These are phyloP conservation scores for Fusarium keratoplasticum DNA, from an alignment of 2,329 filamentous ascomycete genomes.

Conservation along the genomic window DNA sequence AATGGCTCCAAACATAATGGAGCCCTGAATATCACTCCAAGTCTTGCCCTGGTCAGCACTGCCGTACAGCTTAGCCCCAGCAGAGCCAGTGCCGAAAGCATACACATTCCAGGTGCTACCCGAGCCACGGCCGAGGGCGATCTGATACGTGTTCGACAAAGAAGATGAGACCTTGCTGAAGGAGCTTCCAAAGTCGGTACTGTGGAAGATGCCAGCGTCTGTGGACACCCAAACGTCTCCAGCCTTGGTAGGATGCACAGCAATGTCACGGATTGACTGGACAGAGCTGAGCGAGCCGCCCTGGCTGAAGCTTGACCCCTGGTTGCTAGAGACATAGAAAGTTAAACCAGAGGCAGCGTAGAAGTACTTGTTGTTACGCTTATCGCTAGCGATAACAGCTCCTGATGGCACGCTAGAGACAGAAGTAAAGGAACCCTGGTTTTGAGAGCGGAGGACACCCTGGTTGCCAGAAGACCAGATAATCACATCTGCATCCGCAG, in stretches of 20 bases:
- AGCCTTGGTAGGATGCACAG: slow-evolving; percentile 65
- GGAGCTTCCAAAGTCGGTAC: slow-evolving; percentile 61
- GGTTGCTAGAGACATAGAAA: slow-evolving; percentile 65
- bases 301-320: slow-evolving; percentile 58
- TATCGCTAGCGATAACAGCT: slow-evolving; percentile 66
- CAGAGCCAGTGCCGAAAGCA: slow-evolving; percentile 57
- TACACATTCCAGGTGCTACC: slow-evolving; percentile 59
- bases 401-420: slow-evolving; percentile 58
- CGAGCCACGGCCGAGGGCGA: slow-evolving; percentile 57
- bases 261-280: slow-evolving; percentile 64
- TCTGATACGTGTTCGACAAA: slow-evolving; percentile 55
- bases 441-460: slow-evolving; percentile 57
- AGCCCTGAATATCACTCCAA: slow-evolving; percentile 61
- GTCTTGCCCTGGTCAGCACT: slow-evolving; percentile 56
- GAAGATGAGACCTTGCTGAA: slow-evolving; percentile 55
- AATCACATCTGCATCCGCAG: slow-evolving; percentile 62
- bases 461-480: slow-evolving; percentile 57
- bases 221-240: slow-evolving; percentile 72
- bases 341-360: slow-evolving; percentile 60
- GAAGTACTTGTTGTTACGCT: slow-evolving; percentile 63
- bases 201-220: slow-evolving; percentile 64
- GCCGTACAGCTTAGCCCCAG: slow-evolving; percentile 58
- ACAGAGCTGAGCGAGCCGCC: slow-evolving; percentile 53
- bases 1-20: slow-evolving; percentile 57
- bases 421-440: slow-evolving; percentile 56